A percentile compares a stretch with the other conserved stretches of the same genome.
Conservation (phyloP, 2,329 filamentous ascomycete species). For the Penicillium sp. region DNA sequence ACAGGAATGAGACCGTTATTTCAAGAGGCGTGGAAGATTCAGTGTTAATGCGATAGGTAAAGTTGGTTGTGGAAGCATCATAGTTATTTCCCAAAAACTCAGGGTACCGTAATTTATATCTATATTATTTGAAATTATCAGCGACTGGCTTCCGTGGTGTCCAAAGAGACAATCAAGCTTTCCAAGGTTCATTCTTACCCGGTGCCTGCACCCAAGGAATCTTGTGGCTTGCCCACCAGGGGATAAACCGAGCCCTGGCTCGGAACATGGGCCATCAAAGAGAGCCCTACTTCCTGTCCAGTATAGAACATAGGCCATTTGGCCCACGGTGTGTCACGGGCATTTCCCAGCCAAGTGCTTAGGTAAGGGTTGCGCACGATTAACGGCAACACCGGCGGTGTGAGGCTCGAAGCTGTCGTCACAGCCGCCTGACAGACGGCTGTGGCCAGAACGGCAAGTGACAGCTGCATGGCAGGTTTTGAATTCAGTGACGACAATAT, state of each 20-base stretch:
- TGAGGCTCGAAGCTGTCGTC: constrained; percentile 53
- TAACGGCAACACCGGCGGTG: constrained; percentile 68
- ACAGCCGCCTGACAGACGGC: constrained; percentile 43
- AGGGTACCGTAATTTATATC: constrained; percentile 60
- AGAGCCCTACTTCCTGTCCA: constrained; percentile 66
- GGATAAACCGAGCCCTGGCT: constrained; percentile 62
- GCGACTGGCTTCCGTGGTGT: not conserved
- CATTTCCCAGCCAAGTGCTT: constrained; percentile 71
- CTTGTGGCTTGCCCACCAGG: constrained; percentile 65
- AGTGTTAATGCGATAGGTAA: constrained; percentile 62
- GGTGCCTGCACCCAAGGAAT: constrained; percentile 51
- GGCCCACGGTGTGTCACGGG: constrained; percentile 73
- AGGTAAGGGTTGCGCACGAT: constrained; percentile 77
- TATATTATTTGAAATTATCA: constrained; percentile 22
- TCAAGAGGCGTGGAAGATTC: constrained; percentile 46
- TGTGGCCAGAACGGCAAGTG: constrained; percentile 31
- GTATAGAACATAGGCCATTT: constrained; percentile 88
- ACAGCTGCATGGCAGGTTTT: constrained; percentile 32
- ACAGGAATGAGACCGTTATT: constrained; percentile 65
- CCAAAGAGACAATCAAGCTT: not conserved
- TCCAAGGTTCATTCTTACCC: constrained; percentile 33
- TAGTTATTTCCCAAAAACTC: constrained; percentile 62
- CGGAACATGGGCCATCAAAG: constrained; percentile 62
- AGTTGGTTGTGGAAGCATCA: constrained; percentile 69
- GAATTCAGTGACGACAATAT: constrained; percentile 1